Conservation (phyloP, 257 asterid genomes). For the Marsdenia floribunda region DNA sequence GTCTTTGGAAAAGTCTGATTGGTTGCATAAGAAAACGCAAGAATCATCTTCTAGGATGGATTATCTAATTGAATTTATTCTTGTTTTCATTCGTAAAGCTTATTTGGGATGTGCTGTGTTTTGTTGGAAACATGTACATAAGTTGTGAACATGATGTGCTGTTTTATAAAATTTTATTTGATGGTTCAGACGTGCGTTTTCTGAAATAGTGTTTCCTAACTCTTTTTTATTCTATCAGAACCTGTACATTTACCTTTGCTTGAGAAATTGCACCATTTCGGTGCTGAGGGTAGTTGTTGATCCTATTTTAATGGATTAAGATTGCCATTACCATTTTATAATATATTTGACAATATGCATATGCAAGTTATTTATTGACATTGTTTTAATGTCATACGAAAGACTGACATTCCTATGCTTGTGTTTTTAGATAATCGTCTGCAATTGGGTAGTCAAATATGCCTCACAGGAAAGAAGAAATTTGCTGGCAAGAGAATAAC, state of each 20-base stretch:
- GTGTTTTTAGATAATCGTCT: slow-evolving; percentile 48
- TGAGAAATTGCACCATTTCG: neutral
- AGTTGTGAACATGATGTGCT: neutral
- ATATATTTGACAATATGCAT: too few species aligned
- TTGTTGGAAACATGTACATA: too few species aligned
- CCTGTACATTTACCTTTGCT: neutral
- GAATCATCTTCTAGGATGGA: neutral
- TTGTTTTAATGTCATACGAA: neutral
- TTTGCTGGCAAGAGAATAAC: slow-evolving; percentile 62
- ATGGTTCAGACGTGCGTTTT: neutral
- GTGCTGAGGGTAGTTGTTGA: too few species aligned
- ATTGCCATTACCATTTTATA: too few species aligned
- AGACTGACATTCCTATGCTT: slow-evolving; percentile 1
- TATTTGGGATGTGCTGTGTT: neutral
- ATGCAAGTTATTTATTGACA: neutral
- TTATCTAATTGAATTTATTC: neutral
- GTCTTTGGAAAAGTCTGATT: neutral
- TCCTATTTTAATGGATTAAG: neutral
- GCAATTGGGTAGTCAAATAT: slow-evolving; percentile 58
- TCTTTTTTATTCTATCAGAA: neutral
- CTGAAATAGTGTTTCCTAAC: neutral
- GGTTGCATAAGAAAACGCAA: neutral
- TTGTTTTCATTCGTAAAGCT: neutral
- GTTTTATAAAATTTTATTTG: neutral
- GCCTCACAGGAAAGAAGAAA: slow-evolving; percentile 70